Evolutionary conservation across 1,139 yeast species (phyloP).

Genomic region (Sugiyamaella paludigena): DNA sequence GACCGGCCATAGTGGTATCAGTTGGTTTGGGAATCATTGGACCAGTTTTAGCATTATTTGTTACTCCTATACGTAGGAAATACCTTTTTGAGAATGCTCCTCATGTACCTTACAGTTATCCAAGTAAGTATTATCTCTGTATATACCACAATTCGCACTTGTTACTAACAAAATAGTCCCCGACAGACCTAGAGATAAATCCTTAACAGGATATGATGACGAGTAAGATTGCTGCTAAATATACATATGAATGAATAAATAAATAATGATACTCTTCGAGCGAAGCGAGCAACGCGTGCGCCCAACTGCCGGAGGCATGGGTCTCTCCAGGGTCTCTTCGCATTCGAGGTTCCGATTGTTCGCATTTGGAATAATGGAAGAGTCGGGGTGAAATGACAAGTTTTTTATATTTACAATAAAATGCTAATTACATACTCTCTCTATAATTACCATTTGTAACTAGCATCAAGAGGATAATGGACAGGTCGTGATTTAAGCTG

Average conservation of each 20-base stretch:
- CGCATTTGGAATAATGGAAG: too few relatives aligned
- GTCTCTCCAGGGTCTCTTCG: too few relatives aligned
- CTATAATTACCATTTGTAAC: constrained; percentile 36
- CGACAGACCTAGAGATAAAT: constrained; percentile 33
- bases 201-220: constrained; percentile 39
- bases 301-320: constrained; percentile 3
- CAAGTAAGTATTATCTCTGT: constrained; percentile 43
- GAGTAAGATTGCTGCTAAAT: constrained; percentile 17
- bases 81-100: constrained; percentile 64
- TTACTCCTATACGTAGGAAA: constrained; percentile 70
- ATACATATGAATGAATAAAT: constrained; percentile 3
- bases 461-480: constrained; percentile 26
- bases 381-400: neutral
- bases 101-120: constrained; percentile 68
- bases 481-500: constrained; percentile 30
- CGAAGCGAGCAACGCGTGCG: too few relatives aligned
- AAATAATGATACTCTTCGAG: constrained; percentile 4
- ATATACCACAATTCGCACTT: neutral
- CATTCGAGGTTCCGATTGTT: too few relatives aligned
- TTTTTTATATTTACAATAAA: constrained; percentile 8
- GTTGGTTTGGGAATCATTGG: constrained; percentile 65
- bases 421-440: constrained; percentile 3
- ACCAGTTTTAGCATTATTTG: constrained; percentile 57
- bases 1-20: constrained; percentile 76
- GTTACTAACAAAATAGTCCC: constrained; percentile 26